Conservation (phyloP, 805 yeast genomes). For the Candida maesae region DNA sequence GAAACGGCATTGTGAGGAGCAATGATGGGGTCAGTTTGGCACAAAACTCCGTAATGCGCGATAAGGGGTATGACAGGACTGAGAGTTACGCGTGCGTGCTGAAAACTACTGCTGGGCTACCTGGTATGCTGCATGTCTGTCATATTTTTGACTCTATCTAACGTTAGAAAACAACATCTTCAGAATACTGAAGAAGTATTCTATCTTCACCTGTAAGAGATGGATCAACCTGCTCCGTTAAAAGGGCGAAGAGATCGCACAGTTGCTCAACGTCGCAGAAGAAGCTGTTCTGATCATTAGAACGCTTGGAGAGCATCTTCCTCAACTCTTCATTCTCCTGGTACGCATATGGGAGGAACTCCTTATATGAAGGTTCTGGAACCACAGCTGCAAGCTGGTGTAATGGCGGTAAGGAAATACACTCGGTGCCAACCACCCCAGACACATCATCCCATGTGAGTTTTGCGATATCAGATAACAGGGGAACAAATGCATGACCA, state of each 20-base stretch:
- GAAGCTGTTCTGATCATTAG: background rate
- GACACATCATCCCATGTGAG: background rate
- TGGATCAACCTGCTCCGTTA: background rate
- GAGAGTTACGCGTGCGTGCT: background rate
- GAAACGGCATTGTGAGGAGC: constrained; percentile 8
- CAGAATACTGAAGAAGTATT: no score
- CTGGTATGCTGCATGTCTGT: no score
- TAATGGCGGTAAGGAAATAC: constrained; percentile 6
- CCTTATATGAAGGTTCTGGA: constrained; percentile 7
- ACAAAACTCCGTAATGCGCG: constrained; percentile 7
- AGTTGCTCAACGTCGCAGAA: background rate
- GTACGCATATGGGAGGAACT: constrained; percentile 13
- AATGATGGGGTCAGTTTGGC: constrained; percentile 9
- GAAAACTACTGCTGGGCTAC: background rate
- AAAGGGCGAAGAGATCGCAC: background rate
- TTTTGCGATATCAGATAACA: constrained; percentile 67
- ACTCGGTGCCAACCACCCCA: background rate
- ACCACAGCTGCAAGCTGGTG: constrained; percentile 17
- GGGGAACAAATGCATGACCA: constrained; percentile 80
- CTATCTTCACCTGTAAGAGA: background rate
- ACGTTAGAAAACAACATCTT: no score
- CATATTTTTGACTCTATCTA: no score
- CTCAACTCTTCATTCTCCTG: background rate
- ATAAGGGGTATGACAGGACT: constrained; percentile 4
- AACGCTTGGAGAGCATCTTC: background rate